Evolutionary conservation across 768 basidiomycete species (phyloP), one percentile per base, ranked within the genome.

Genomic region (Pholiota molesta): DNA sequence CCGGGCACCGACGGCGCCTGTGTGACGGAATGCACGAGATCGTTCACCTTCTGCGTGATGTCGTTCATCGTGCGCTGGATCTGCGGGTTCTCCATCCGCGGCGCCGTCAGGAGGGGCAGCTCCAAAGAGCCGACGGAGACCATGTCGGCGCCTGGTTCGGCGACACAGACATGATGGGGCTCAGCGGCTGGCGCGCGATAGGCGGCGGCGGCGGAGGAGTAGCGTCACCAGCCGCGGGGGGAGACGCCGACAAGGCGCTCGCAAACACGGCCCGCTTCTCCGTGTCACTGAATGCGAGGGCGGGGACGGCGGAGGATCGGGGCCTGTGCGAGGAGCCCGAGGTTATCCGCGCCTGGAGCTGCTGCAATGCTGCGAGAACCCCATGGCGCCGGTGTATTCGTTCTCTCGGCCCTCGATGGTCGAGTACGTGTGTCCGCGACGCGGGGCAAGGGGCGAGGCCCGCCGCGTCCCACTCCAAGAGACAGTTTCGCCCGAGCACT

Each of bases 31-130:
- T 72, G 68, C 28, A 74, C 73, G 37, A 80, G 73, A 31, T 78
- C 66, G 65, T 83, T 83, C 55, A 82, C 76, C 60, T 79, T 79
- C 26, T 79, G 78, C 16, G 83, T 77, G 42, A 82, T 78, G 21
- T 81, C 79, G 42, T 80, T 79, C 59, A 81, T 77, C 9, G 77
- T 73, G 45, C 68, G 68, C 69, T 81, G 84, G 31, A 79, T 66
- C 37, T 49, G 47, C 4, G 47, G 47, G 14, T 49, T 78, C 76
- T 68, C 70, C 11, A 76, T 74, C 49, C 74, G 75, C 0, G 83
- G 83, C 1, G 82, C 78, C 7, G 74, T 74, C 33, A 83, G 72
- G 40, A 78, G 68, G 23, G 81, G 79, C 28, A 79, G 44, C 47
- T 70, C 62, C 37, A 57, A 52, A 16, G 67, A 68, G n/a, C 37